Conservation (phyloP, 148 eudicot genomes). For the Camellia lanceoleosa region DNA sequence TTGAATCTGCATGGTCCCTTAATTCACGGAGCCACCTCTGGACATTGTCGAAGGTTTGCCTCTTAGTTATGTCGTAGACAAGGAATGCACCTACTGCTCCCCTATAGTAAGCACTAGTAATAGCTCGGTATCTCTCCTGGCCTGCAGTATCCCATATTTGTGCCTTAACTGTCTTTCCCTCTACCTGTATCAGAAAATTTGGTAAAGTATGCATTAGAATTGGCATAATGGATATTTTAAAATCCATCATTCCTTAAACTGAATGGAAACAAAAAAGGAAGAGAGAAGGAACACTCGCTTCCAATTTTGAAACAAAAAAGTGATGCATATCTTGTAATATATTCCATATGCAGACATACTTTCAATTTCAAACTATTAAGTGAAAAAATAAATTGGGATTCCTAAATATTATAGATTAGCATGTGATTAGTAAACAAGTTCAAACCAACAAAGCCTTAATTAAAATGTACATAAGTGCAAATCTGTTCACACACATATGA, state of each 20-base stretch:
- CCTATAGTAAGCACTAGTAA: slow-evolving; percentile 46
- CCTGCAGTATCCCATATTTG: slow-evolving; percentile 52
- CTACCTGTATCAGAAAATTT: slow-evolving; percentile 26
- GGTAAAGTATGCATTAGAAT: background rate
- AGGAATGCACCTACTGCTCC: slow-evolving; percentile 47
- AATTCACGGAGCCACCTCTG: slow-evolving; percentile 43
- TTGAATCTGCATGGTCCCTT: slow-evolving; percentile 47
- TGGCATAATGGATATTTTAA: background rate
- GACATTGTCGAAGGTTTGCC: slow-evolving; percentile 39
- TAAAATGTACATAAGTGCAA: too few species aligned
- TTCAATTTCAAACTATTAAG: too few species aligned
- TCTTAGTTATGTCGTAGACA: slow-evolving; percentile 44
- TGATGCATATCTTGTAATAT: background rate
- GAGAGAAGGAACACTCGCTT: background rate
- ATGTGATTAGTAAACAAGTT: background rate
- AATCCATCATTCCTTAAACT: background rate
- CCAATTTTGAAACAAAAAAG: background rate
- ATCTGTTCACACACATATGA: too few species aligned
- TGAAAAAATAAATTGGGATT: background rate
- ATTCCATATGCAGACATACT: background rate
- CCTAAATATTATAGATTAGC: background rate
- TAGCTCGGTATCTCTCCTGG: slow-evolving; percentile 44
- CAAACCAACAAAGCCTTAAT: too few species aligned
- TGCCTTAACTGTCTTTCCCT: slow-evolving; percentile 43
- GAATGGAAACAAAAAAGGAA: background rate